These are phyloP conservation scores for Cutaneotrichosporon dermatis DNA, from an alignment of 1,284 basidiomycete species.

Conservation along the genomic window DNA sequence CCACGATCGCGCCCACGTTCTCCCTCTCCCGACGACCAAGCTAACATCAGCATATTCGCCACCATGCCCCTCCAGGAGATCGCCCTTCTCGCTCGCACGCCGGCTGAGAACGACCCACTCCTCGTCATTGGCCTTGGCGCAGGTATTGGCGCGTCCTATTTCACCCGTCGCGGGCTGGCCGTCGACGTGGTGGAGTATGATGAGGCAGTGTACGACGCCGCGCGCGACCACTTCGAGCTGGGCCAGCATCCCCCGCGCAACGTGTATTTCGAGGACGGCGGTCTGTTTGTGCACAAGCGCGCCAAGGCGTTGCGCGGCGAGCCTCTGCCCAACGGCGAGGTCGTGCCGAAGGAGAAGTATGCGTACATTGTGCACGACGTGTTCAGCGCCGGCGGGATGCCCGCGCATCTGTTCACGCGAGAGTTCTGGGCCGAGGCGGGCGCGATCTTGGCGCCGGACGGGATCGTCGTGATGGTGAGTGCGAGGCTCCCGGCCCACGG, in stretches of 20 bases:
- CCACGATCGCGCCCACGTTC: too few species aligned
- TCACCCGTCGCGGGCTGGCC: slow-evolving; percentile 62
- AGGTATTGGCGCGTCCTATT: slow-evolving; percentile 70
- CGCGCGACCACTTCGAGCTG: slow-evolving; percentile 69
- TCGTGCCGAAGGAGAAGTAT: slow-evolving; percentile 48
- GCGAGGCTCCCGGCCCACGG: neutral
- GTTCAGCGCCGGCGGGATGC: slow-evolving; percentile 83
- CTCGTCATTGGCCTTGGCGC: slow-evolving; percentile 64
- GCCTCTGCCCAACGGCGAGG: too few species aligned
- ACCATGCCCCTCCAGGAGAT: slow-evolving; percentile 83
- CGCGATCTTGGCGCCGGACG: slow-evolving; percentile 62
- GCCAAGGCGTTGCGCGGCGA: slow-evolving; percentile 11
- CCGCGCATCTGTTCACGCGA: slow-evolving; percentile 70
- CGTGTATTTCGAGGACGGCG: slow-evolving; percentile 71
- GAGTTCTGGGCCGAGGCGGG: slow-evolving; percentile 75
- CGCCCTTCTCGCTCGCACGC: slow-evolving; percentile 47
- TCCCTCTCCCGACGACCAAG: too few species aligned
- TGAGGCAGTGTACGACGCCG: slow-evolving; percentile 77
- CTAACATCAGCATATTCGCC: slow-evolving; percentile 62
- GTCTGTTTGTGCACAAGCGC: slow-evolving; percentile 57
- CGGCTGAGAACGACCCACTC: slow-evolving; percentile 9
- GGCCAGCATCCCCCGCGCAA: slow-evolving; percentile 56
- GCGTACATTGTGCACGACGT: slow-evolving; percentile 84
- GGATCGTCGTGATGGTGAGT: slow-evolving; percentile 72
- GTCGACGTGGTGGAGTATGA: slow-evolving; percentile 65